Conservation (phyloP, 2,329 filamentous ascomycete genomes). For the Epichloe amarillans region DNA sequence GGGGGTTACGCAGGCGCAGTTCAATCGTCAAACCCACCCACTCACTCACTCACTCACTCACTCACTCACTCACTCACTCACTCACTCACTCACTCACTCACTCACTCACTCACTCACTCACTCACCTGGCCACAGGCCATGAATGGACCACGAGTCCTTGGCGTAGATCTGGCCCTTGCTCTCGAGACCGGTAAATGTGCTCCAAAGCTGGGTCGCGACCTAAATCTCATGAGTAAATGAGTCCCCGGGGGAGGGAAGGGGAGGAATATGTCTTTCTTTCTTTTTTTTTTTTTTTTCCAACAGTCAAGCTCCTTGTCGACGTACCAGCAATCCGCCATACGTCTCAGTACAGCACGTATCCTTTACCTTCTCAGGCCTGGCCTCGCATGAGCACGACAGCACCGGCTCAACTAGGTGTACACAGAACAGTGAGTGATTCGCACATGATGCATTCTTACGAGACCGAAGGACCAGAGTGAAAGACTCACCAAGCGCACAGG, state of each 20-base stretch:
- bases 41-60: conserved; percentile 16
- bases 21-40: conserved; percentile 6
- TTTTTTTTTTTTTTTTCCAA: not conserved
- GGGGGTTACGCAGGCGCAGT: no score
- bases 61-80: conserved; percentile 16
- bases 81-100: conserved; percentile 13
- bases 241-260: no score
- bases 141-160: conserved; percentile 41
- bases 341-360: conserved; percentile 55
- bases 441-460: fast-evolving
- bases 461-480: no score
- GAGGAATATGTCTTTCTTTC: no score
- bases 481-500: conserved; percentile 33
- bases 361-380: conserved; percentile 26
- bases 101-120: conserved; percentile 10
- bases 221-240: conserved; percentile 5
- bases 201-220: conserved; percentile 51
- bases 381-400: conserved; percentile 36
- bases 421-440: no score
- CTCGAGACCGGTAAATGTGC: conserved; percentile 49
- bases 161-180: conserved; percentile 44
- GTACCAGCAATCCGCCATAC: conserved; percentile 43
- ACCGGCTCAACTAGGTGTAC: conserved; percentile 9
- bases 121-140: conserved; percentile 42
- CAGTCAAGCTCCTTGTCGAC: conserved; percentile 2